Evolutionary conservation across 495 filamentous ascomycete genomes (phyloP).

Genomic region (Thermothielavioides terrestris): DNA sequence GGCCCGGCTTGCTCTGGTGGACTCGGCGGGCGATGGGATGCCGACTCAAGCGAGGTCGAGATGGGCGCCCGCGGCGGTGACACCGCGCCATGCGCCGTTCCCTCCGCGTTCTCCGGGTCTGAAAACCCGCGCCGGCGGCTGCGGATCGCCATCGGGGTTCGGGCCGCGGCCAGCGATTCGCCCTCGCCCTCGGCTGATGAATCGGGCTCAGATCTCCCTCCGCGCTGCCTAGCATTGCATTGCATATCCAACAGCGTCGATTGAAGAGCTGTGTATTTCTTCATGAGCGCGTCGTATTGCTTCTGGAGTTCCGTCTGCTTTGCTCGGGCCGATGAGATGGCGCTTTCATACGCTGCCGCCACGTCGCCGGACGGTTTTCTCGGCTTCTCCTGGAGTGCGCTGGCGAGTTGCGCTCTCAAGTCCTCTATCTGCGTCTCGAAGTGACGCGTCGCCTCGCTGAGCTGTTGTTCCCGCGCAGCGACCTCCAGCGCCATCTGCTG

Average conservation of each 20-base stretch:
- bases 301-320: conserved; percentile 37
- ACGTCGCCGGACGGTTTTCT: conserved; percentile 29
- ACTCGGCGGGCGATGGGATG: conserved; percentile 20
- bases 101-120: conserved; percentile 25
- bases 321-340: conserved; percentile 30
- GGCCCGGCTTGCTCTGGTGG: conserved; percentile 16
- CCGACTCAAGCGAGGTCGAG: conserved; percentile 11
- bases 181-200: conserved; percentile 3
- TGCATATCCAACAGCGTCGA: conserved; percentile 29
- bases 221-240: conserved; percentile 11
- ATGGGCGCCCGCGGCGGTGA: conserved; percentile 26
- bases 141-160: conserved; percentile 11
- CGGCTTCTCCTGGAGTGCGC: conserved; percentile 36
- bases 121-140: conserved; percentile 28
- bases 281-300: conserved; percentile 32
- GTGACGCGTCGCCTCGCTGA: conserved; percentile 32
- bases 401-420: conserved; percentile 34
- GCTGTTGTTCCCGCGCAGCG: conserved; percentile 44
- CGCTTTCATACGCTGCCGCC: conserved; percentile 27
- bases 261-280: conserved; percentile 35
- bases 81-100: conserved; percentile 26
- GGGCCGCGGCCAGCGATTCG: conserved; percentile 1
- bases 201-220: neutral
- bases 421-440: conserved; percentile 39
- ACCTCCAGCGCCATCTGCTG: conserved; percentile 45